phyloP scores from a whole-genome alignment of 1,284 basidiomycete species.

The Sporisorium iseilematis-ciliati region DNA sequence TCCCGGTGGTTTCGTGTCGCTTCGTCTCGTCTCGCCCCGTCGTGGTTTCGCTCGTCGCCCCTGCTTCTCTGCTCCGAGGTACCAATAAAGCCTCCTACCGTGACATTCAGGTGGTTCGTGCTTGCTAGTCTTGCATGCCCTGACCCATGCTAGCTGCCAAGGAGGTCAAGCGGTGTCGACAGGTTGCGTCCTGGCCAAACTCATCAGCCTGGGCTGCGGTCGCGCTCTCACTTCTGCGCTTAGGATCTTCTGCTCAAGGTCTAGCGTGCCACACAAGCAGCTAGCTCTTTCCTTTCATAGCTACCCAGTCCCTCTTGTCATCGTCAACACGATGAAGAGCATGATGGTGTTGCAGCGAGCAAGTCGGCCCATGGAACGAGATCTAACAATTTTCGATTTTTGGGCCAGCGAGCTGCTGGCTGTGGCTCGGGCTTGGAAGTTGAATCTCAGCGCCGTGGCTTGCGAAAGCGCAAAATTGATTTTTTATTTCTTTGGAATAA shows the following conservation, averaged over 20 bases:
- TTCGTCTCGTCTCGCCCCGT: neutral
- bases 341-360: neutral
- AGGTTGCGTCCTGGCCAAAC: too few species aligned
- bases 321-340: neutral
- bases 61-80: too few species aligned
- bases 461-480: neutral
- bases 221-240: too few species aligned
- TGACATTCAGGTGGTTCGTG: neutral
- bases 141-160: neutral
- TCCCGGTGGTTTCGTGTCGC: neutral
- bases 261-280: too few species aligned
- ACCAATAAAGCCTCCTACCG: neutral
- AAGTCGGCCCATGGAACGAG: neutral
- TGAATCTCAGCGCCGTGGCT: neutral
- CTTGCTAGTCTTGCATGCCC: neutral
- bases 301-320: neutral
- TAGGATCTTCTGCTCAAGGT: too few species aligned
- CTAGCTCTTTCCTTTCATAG: neutral
- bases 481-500: conserved; percentile 4
- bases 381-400: conserved; percentile 2
- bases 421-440: neutral
- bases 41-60: too few species aligned
- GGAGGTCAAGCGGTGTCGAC: too few species aligned
- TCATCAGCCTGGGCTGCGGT: too few species aligned
- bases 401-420: neutral